A percentile compares a stretch with the other conserved stretches of the same genome.
phyloP scores from a whole-genome alignment of 495 filamentous ascomycete species.

The Xylaria longipes region DNA sequence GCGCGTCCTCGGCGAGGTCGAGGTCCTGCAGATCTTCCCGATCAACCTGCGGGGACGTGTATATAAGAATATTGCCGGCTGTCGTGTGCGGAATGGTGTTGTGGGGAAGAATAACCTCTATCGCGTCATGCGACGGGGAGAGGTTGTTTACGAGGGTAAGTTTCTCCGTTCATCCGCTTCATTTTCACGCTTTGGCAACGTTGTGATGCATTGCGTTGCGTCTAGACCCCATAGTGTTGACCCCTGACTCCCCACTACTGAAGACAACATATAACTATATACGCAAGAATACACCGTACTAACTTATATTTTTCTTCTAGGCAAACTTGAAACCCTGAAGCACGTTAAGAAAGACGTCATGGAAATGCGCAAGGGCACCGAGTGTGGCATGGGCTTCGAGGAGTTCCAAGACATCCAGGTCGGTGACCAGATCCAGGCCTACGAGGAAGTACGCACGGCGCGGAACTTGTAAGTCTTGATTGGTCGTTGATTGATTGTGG shows the following conservation, averaged over 20 bases:
- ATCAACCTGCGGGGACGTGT: conserved; percentile 77
- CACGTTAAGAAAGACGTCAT: conserved; percentile 88
- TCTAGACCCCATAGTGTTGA: neutral
- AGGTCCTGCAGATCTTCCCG: conserved; percentile 80
- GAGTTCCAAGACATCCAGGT: conserved; percentile 76
- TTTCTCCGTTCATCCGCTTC: conserved; percentile 17
- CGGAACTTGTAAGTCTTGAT: conserved; percentile 60
- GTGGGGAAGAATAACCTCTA: conserved; percentile 67
- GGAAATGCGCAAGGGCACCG: conserved; percentile 87
- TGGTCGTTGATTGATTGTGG: neutral
- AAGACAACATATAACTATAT: neutral
- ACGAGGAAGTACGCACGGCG: conserved; percentile 79
- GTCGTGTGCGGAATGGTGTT: conserved; percentile 82
- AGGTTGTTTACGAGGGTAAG: conserved; percentile 82
- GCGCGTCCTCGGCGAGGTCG: conserved; percentile 85
- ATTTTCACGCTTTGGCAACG: neutral
- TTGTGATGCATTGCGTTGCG: neutral
- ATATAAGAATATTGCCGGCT: conserved; percentile 80
- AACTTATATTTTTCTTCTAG: conserved; percentile 36
- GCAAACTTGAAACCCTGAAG: conserved; percentile 79
- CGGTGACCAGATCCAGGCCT: conserved; percentile 86
- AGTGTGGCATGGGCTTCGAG: conserved; percentile 90
- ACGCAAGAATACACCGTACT: neutral
- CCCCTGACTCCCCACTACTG: neutral
- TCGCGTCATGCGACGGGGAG: conserved; percentile 70